phyloP scores from a whole-genome alignment of 2,329 filamentous ascomycete species.

The Colletotrichum brevisporum region DNA sequence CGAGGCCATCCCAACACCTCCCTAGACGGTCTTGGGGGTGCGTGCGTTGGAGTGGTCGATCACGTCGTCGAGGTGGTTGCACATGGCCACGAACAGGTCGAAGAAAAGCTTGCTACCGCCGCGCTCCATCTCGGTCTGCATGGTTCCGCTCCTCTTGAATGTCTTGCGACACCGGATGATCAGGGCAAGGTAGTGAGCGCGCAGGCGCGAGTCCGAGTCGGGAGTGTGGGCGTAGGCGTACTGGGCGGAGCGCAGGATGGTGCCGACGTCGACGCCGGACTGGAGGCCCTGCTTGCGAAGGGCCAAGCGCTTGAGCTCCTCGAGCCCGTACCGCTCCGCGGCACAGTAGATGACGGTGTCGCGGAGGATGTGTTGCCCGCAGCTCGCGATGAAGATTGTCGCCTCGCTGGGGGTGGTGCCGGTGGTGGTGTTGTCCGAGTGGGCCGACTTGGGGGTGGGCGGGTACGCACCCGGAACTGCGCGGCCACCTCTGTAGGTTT shows the following conservation, averaged over 20 bases:
- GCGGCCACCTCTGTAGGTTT: conserved; percentile 59
- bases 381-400: conserved; percentile 82
- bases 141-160: conserved; percentile 98
- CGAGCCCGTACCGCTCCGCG: conserved; percentile 90
- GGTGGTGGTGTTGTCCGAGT: conserved; percentile 70
- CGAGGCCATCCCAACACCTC: conserved; percentile 28
- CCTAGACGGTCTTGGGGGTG: conserved; percentile 70
- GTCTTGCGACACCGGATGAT: conserved; percentile 98
- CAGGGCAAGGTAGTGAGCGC: conserved; percentile 96
- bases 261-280: conserved; percentile 90
- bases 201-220: conserved; percentile 90
- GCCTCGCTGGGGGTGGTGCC: conserved; percentile 77
- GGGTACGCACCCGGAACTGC: conserved; percentile 48
- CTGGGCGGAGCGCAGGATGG: conserved; percentile 91
- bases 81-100: conserved; percentile 97
- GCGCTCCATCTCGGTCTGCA: conserved; percentile 98
- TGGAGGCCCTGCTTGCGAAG: conserved; percentile 96
- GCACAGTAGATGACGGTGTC: conserved; percentile 97
- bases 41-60: conserved; percentile 84
- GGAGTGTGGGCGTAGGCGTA: conserved; percentile 97
- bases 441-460: conserved; percentile 56
- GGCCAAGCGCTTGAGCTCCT: conserved; percentile 91
- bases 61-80: conserved; percentile 97
- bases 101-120: conserved; percentile 94
- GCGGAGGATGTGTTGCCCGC: conserved; percentile 83